Evolutionary conservation across 1,284 basidiomycete species (phyloP), one percentile per base, ranked within the genome.

Genomic region (Moesziomyces sp.): DNA sequence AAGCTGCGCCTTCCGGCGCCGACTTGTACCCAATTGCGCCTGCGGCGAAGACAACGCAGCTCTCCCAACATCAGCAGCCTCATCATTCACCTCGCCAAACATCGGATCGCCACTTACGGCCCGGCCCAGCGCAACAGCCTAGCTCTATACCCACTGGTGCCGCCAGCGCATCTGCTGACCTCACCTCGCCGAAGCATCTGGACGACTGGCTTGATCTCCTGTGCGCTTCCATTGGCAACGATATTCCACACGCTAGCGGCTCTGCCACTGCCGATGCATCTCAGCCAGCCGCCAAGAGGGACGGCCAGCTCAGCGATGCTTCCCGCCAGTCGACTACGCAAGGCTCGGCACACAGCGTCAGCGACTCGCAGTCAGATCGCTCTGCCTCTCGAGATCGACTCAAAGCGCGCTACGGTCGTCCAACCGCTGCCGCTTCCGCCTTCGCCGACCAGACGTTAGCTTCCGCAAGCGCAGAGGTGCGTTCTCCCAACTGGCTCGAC

Each of bases 121-220:
- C 38, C 38, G 38, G 16, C 5, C 3, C 38, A 40, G 38, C 38
- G 16, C 52, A 44, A 7, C 47, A 49, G 18, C n/a, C 5, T 24
- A 23, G 30, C 19, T 28, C 13, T 18, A 19, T 26, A 35, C 52
- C 42, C 44, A 56, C 33, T 2, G 6, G 16, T 40, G 16, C 6
- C 13, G 38, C 38, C 38, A 5, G 14, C 38, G 18, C 38, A 4
- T 3, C 18, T 16, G 38, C 5, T 18, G 16, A 16, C 6, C 7
- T 40, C 6, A 18, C 38, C 11, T 55, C 60, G 7, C 60, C 60
- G 16, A 46, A 55, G 35, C 53, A 52, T 47, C 48, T 62, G 5
- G 60, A 62, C 26, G 60, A 62, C 38, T 62, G 60, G 60, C 49
- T 62, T 44, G 53, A 62, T 19, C 33, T 62, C 43, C 38, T 62